Evolutionary conservation across 176 grass and related monocot genomes (phyloP).

Genomic region (Otatea glauca): DNA sequence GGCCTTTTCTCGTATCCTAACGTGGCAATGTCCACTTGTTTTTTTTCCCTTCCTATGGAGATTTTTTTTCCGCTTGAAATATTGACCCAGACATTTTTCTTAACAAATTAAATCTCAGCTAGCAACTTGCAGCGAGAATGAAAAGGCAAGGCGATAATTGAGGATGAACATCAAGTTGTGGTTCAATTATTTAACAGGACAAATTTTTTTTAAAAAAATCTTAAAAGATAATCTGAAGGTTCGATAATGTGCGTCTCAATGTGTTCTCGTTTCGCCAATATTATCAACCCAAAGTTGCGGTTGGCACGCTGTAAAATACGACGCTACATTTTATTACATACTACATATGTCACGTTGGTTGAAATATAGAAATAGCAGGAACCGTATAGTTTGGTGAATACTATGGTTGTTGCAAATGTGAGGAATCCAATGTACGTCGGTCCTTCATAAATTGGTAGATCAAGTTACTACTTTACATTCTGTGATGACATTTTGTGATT

Average conservation of each 20-base stretch:
- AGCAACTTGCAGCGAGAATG: neutral
- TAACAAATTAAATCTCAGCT: neutral
- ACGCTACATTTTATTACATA: neutral
- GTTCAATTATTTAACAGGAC: too few relatives aligned
- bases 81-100: neutral
- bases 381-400: neutral
- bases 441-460: too few relatives aligned
- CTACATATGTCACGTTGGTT: neutral
- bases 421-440: too few relatives aligned
- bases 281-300: neutral
- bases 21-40: neutral
- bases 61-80: neutral
- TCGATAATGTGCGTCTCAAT: neutral
- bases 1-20: neutral
- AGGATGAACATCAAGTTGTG: too few relatives aligned
- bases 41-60: neutral
- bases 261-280: neutral
- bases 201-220: neutral
- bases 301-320: neutral
- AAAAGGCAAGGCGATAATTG: neutral
- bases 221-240: neutral
- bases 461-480: too few relatives aligned
- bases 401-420: too few relatives aligned
- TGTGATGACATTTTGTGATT: neutral
- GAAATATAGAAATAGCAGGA: neutral